Base-by-base conservation (phyloP, 352 stramenopile species). In the Blastocystis sp. region DNA sequence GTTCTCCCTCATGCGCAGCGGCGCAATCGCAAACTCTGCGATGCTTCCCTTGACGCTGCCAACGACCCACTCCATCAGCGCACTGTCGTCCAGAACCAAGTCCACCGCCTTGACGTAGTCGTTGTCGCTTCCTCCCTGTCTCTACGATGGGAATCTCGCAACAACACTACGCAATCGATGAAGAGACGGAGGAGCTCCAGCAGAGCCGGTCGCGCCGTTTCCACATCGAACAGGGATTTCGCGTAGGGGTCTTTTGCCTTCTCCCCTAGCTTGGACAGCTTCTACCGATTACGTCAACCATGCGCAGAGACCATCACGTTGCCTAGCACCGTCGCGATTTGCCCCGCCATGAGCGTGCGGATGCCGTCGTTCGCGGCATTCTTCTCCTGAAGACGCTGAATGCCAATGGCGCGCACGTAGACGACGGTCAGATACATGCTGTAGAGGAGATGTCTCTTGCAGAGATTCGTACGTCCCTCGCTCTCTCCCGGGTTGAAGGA, bases 381-480 rank as follows among this genome's bases (percentile, higher is more conserved):
- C n/a, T 29, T 40, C 18, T n/a, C 6, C 11, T 21, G 42, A 54
- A 78, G 56, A 4, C 36, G 18, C 67, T 61, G 34, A n/a, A 78
- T 54, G 18, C n/a, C 67, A 0, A 40, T 44, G n/a, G 48, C 57
- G n/a, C 67, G 42, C 40, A 78, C 67, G 36, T 78, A 78, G 24
- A 61, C 32, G 16, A 56, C 67, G 36, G 67, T 61, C 49, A 78
- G 18, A 56, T 78, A 57, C 34, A 78, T 38, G 16, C 38, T 61
- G 14, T 18, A 27, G 8, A 78, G 67, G 4, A 78, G 4, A 11
- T 18, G 40, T 16, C 67, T 34, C 36, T 78, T 78, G 4, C 9
- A n/a, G 8, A 59, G 40, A 34, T 78, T 78, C 16, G 67, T 34
- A 27, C 53, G 24, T 34, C 67, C 67, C 44, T 78, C 67, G 32